A percentile compares a stretch with the other conserved stretches of the same genome.
These are phyloP conservation scores for Discostella stelligeroides DNA, from an alignment of 108 stramenopile species.

Conservation along the genomic window DNA sequence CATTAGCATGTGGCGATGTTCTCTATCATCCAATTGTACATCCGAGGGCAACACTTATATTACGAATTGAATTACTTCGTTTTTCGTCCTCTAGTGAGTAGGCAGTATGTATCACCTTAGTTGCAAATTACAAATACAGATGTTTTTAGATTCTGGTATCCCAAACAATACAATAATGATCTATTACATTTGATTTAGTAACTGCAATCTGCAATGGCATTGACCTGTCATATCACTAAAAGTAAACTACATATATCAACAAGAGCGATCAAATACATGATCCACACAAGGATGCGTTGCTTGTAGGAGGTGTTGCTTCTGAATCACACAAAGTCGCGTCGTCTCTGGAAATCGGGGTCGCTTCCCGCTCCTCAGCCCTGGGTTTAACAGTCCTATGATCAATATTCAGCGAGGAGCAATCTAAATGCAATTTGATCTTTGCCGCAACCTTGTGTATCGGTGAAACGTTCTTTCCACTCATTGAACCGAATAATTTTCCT, in stretches of 20 bases:
- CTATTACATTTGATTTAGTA: too few relatives aligned
- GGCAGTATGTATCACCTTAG: background rate
- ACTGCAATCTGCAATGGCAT: too few relatives aligned
- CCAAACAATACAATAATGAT: too few relatives aligned
- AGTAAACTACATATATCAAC: too few relatives aligned
- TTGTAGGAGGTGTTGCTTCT: background rate
- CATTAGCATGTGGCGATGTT: slow-evolving; percentile 67
- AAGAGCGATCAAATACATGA: background rate
- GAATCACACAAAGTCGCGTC: too few relatives aligned
- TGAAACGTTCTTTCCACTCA: slow-evolving; percentile 4
- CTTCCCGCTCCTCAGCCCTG: too few relatives aligned
- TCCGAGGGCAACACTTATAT: slow-evolving; percentile 70
- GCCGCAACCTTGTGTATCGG: background rate
- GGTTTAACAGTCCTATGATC: too few relatives aligned
- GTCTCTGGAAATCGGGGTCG: too few relatives aligned
- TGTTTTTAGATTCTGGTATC: too few relatives aligned
- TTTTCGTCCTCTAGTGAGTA: slow-evolving; percentile 32
- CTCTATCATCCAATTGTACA: slow-evolving; percentile 83
- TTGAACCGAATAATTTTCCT: slow-evolving; percentile 15
- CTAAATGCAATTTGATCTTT: background rate
- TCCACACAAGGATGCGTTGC: background rate
- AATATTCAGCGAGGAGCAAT: background rate
- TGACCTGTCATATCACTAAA: too few relatives aligned
- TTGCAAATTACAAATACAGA: too few relatives aligned
- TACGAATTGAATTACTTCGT: slow-evolving; percentile 74